These are phyloP conservation scores for Phyllostachys edulis DNA, from an alignment of 176 grass and related monocot genomes.

Conservation along the genomic window DNA sequence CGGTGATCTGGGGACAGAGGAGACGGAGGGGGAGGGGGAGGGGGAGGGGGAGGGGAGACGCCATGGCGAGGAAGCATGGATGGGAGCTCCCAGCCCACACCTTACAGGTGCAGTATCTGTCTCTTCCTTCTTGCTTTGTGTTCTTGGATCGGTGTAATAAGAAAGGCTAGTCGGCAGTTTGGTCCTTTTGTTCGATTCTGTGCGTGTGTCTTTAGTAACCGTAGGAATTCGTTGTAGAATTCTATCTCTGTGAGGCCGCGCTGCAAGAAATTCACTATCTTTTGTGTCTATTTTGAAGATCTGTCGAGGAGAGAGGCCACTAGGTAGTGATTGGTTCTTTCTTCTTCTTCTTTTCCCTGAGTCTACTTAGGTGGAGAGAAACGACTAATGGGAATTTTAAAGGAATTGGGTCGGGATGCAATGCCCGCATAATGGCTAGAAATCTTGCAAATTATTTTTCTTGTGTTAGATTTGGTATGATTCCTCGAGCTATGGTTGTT, in stretches of 20 bases:
- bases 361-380: not conserved
- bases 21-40: not conserved
- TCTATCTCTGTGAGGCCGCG: not conserved
- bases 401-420: not conserved
- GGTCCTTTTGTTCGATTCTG: not conserved
- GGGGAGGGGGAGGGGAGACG: not conserved
- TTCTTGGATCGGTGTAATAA: conserved; percentile 13
- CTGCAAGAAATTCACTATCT: not conserved
- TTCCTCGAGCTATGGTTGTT: conserved; percentile 10
- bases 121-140: not conserved
- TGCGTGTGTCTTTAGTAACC: not conserved
- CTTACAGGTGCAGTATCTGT: conserved; percentile 52
- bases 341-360: not conserved
- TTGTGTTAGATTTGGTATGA: not conserved
- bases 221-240: not conserved
- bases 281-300: conserved; percentile 21
- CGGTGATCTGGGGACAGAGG: not conserved
- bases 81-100: conserved; percentile 97
- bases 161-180: not conserved
- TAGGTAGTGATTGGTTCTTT: not conserved
- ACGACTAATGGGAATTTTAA: not conserved
- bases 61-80: conserved; percentile 91
- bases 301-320: conserved; percentile 12
- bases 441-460: not conserved
- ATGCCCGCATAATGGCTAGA: not conserved